Conservation (phyloP, 441 rosid genomes). For the Caryocar brasiliense region DNA sequence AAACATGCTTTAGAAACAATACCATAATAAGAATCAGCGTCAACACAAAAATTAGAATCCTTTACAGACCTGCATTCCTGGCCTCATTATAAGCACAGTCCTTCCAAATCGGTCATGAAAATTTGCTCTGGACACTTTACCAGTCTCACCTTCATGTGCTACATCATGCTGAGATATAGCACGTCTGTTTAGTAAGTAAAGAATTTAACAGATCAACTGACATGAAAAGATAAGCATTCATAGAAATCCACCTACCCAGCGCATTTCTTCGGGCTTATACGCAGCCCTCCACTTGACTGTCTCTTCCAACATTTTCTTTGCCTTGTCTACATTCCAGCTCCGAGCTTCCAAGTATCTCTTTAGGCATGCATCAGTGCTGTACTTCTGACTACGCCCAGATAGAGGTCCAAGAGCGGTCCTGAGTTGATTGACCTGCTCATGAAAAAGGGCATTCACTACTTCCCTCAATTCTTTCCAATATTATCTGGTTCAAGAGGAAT, state of each 20-base stretch:
- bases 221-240: too few relatives aligned
- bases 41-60: too few relatives aligned
- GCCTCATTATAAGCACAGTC: slow-evolving; percentile 79
- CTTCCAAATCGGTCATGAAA: slow-evolving; percentile 81
- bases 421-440: slow-evolving; percentile 69
- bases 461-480: too few relatives aligned
- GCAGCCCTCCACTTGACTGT: slow-evolving; percentile 72
- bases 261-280: slow-evolving; percentile 78
- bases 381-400: slow-evolving; percentile 38
- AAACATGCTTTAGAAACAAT: too few relatives aligned
- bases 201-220: too few relatives aligned
- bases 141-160: slow-evolving; percentile 83
- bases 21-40: too few relatives aligned
- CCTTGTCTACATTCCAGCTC: slow-evolving; percentile 65
- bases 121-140: slow-evolving; percentile 72
- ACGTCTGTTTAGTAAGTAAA: too few relatives aligned
- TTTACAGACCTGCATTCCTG: slow-evolving; percentile 92
- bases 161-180: slow-evolving; percentile 62
- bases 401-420: slow-evolving; percentile 47
- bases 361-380: slow-evolving; percentile 67
- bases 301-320: slow-evolving; percentile 81
- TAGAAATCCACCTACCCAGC: too few relatives aligned
- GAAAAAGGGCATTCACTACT: too few relatives aligned
- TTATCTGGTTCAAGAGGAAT: too few relatives aligned
- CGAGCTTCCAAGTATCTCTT: slow-evolving; percentile 87